Conservation (phyloP, 176 grass and related monocot genomes). For the Avena sativa region DNA sequence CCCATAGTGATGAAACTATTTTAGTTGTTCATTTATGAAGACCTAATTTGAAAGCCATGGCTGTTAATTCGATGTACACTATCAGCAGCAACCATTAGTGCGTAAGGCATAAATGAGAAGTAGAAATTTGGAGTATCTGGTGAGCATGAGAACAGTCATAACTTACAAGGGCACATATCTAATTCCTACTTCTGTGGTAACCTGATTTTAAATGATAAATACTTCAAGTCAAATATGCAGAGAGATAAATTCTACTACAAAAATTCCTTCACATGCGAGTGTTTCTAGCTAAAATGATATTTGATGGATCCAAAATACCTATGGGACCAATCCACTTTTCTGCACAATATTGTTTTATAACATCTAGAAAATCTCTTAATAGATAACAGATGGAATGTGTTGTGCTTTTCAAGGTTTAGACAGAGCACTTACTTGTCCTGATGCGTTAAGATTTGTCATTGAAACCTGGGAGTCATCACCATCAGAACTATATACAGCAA, state of each 20-base stretch:
- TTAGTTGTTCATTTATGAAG: neutral
- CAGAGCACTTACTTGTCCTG: constrained; percentile 78
- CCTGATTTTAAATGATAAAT: constrained; percentile 11
- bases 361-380: constrained; percentile 24
- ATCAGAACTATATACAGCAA: constrained; percentile 95
- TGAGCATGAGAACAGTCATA: constrained; percentile 32
- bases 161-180: constrained; percentile 13
- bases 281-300: constrained; percentile 22
- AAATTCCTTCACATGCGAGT: constrained; percentile 9
- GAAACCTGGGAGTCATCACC: constrained; percentile 84
- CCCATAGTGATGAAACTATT: neutral
- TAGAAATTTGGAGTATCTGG: neutral
- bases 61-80: constrained; percentile 13
- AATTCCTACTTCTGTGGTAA: constrained; percentile 20
- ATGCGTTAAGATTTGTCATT: constrained; percentile 76
- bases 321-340: too few relatives aligned
- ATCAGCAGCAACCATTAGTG: constrained; percentile 10
- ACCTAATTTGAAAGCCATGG: neutral
- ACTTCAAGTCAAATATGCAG: constrained; percentile 32
- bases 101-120: constrained; percentile 17
- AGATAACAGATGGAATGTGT: constrained; percentile 28
- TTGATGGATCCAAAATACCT: too few relatives aligned
- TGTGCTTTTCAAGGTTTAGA: constrained; percentile 38
- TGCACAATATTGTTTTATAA: constrained; percentile 30
- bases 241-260: neutral